Evolutionary conservation across 257 asterid species (phyloP).

Genomic region (Solanum chilense): DNA sequence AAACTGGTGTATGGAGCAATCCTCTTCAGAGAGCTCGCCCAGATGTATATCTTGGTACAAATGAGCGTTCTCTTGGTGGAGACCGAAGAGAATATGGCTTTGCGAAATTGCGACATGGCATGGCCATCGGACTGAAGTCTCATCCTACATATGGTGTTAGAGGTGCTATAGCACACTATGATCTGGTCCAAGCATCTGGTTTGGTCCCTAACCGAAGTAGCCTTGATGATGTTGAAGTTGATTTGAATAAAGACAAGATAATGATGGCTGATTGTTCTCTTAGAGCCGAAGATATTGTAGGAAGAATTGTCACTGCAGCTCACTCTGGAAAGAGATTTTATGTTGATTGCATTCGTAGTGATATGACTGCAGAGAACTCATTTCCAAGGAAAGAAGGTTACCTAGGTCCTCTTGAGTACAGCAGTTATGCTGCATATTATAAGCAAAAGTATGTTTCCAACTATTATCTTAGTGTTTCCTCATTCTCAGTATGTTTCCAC

Average conservation of each 20-base stretch:
- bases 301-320: constrained; percentile 92
- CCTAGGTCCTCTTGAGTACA: constrained; percentile 95
- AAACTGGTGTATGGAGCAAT: constrained; percentile 75
- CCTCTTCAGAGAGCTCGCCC: constrained; percentile 99
- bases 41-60: constrained; percentile 95
- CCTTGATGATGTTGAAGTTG: constrained; percentile 24
- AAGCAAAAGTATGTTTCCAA: constrained; percentile 70
- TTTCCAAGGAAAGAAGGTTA: constrained; percentile 99
- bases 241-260: constrained; percentile 35
- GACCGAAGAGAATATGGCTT: constrained; percentile 94
- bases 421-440: constrained; percentile 94
- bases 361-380: constrained; percentile 93
- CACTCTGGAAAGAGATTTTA: constrained; percentile 98
- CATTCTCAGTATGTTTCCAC: constrained; percentile 33
- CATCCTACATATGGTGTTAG: constrained; percentile 98
- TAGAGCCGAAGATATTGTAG: constrained; percentile 53
- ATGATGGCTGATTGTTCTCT: constrained; percentile 77
- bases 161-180: constrained; percentile 92
- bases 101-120: constrained; percentile 79
- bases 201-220: constrained; percentile 53
- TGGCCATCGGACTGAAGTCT: constrained; percentile 66
- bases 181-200: constrained; percentile 94
- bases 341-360: constrained; percentile 84
- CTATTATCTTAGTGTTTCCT: background rate
- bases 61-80: constrained; percentile 90